Percentiles rank a stretch among this genome's conserved stretches.
These are phyloP conservation scores for Cenchrus purpureus DNA, from an alignment of 176 grass and related monocot species.

Conservation along the genomic window DNA sequence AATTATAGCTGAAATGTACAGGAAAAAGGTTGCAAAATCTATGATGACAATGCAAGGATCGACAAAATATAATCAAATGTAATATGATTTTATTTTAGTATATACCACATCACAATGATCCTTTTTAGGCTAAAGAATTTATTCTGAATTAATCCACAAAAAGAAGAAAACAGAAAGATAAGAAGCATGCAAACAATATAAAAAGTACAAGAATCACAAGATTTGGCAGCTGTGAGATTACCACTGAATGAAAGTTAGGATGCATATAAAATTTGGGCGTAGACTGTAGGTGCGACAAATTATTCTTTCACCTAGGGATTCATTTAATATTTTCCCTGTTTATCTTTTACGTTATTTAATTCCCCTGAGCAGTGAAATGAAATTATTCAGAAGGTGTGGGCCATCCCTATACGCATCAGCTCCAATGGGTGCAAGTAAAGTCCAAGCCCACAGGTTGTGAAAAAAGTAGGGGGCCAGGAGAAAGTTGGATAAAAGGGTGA, in stretches of 20 bases:
- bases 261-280: conserved; percentile 11
- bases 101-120: background rate
- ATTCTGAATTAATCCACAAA: background rate
- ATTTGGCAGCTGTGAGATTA: conserved; percentile 9
- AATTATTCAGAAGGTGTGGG: conserved; percentile 3
- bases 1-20: background rate
- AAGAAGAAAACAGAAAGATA: background rate
- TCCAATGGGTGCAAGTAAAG: conserved; percentile 22
- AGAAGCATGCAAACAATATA: background rate
- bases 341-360: background rate
- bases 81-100: background rate
- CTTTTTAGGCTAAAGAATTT: background rate
- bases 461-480: conserved; percentile 43
- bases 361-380: background rate
- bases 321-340: background rate
- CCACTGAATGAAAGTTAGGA: conserved; percentile 12
- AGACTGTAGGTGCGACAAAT: conserved; percentile 37
- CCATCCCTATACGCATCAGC: background rate
- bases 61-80: background rate
- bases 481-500: conserved; percentile 60
- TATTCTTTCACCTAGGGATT: conserved; percentile 30
- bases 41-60: background rate
- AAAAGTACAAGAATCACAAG: background rate
- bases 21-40: conserved; percentile 2
- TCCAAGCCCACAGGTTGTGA: conserved; percentile 29